Conservation (phyloP, 2,329 filamentous ascomycete genomes). For the Myriosclerotinia scirpicola region DNA sequence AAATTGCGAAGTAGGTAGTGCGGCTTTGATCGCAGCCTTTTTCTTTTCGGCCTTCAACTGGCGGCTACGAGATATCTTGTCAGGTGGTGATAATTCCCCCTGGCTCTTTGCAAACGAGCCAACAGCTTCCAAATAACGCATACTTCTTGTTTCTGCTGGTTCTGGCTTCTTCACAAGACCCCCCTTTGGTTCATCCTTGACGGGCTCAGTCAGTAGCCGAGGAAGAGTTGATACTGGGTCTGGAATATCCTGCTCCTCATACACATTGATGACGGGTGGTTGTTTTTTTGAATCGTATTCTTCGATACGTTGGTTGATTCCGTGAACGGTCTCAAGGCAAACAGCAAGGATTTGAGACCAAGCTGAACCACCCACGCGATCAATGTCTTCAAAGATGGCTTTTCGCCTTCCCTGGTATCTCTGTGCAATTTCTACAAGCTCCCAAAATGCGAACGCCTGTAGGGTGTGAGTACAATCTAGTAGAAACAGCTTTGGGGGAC, state of each 20-base stretch:
- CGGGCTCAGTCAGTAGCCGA: slow-evolving; percentile 33
- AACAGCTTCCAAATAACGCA: slow-evolving; percentile 30
- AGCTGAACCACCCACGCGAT: slow-evolving; percentile 74
- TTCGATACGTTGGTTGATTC: slow-evolving; percentile 65
- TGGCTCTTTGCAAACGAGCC: slow-evolving; percentile 37
- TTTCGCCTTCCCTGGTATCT: slow-evolving; percentile 70
- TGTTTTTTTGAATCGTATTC: slow-evolving; percentile 50
- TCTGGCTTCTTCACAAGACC: slow-evolving; percentile 36
- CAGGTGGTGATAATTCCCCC: slow-evolving; percentile 34
- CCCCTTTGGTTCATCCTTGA: slow-evolving; percentile 33
- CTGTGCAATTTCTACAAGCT: slow-evolving; percentile 76
- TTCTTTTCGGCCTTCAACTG: slow-evolving; percentile 9
- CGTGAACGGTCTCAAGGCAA: slow-evolving; percentile 68
- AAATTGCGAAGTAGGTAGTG: background rate
- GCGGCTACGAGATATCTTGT: slow-evolving; percentile 21
- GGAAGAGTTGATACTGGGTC: slow-evolving; percentile 31
- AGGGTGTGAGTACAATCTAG: slow-evolving; percentile 28
- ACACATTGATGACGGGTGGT: slow-evolving; percentile 23
- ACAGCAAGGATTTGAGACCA: slow-evolving; percentile 76
- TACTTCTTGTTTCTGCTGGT: slow-evolving; percentile 27
- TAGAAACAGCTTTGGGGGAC: slow-evolving; percentile 31
- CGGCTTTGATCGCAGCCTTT: slow-evolving; percentile 7
- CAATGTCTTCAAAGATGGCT: slow-evolving; percentile 83
- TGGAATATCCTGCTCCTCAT: slow-evolving; percentile 35
- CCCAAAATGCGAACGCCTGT: slow-evolving; percentile 85